phyloP scores from a whole-genome alignment of 176 grass and related monocot species.

The Pharus latifolius region DNA sequence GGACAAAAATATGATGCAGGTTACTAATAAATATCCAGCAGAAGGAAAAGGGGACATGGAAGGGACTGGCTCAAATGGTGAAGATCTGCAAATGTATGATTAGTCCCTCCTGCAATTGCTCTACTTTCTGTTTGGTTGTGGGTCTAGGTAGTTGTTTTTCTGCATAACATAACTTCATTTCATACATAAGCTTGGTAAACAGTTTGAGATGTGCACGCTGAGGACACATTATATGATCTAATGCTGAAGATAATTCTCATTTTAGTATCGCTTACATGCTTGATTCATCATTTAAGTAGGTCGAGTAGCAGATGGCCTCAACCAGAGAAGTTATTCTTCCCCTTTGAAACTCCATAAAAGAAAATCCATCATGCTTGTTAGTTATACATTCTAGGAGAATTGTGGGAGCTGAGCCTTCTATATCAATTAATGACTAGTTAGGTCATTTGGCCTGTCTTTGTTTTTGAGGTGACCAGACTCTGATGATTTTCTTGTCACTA shows the following conservation, averaged over 20 bases:
- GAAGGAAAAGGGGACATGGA: constrained; percentile 74
- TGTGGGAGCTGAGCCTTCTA: neutral
- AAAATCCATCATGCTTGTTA: neutral
- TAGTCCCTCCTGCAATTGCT: neutral
- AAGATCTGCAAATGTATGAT: constrained; percentile 78
- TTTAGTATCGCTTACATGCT: too few relatives aligned
- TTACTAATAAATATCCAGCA: constrained; percentile 44
- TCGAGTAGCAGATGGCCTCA: neutral
- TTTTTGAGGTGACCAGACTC: neutral
- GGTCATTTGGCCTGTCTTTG: neutral
- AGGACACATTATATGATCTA: neutral
- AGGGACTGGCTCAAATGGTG: constrained; percentile 81
- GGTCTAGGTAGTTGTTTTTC: neutral
- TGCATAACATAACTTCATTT: neutral
- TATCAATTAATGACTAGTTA: neutral
- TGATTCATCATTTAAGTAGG: neutral
- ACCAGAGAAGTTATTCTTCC: neutral
- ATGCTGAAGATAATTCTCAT: too few relatives aligned
- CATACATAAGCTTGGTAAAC: neutral
- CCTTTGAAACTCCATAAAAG: neutral
- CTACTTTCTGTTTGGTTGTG: neutral
- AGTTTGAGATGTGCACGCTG: neutral
- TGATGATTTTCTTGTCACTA: neutral
- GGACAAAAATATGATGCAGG: constrained; percentile 63
- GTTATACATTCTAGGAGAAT: neutral